phyloP scores from a whole-genome alignment of 2,329 filamentous ascomycete species.

The Cytospora schulzeri region DNA sequence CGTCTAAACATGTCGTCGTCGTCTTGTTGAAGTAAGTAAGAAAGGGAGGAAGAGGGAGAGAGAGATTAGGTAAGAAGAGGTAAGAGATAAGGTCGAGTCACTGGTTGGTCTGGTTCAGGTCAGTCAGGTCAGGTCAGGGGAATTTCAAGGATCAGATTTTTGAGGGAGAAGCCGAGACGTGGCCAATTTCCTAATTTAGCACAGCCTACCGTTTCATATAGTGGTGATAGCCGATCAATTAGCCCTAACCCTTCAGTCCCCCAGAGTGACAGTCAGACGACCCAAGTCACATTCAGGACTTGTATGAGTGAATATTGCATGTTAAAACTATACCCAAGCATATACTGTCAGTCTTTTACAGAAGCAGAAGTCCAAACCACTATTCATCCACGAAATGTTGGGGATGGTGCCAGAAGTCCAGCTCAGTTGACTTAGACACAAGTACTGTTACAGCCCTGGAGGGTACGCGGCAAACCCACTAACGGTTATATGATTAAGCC shows the following conservation, averaged over 20 bases:
- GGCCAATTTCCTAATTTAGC: conserved; percentile 26
- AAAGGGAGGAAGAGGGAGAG: conserved; percentile 3
- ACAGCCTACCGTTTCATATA: background rate
- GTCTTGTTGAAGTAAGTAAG: background rate
- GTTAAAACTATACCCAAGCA: no score
- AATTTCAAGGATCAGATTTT: conserved; percentile 8
- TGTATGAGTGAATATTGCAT: no score
- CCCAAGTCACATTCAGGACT: no score
- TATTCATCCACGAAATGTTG: no score
- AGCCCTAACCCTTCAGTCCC: background rate
- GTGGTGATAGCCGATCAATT: background rate
- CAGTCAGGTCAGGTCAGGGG: background rate
- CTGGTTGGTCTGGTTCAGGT: background rate
- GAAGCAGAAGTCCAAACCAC: no score
- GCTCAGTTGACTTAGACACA: no score
- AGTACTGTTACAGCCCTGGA: no score
- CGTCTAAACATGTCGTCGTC: conserved; percentile 4
- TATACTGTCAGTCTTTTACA: no score
- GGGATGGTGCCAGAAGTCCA: no score
- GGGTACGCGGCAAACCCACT: no score
- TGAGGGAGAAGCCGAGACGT: conserved; percentile 20
- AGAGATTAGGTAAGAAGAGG: conserved; percentile 11
- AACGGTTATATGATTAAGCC: background rate
- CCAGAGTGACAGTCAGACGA: no score
- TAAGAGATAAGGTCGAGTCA: conserved; percentile 2